phyloP scores from a whole-genome alignment of 306 rosid genomes.

The cucumber (Cucumis sativus) region Cucumber_9930_V3 NC_026660.2:30460001-30460500 shows the following conservation, averaged over 20 bases:
- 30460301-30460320: conserved; percentile 81
- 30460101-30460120: background rate
- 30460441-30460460: conserved; percentile 27
- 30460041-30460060: background rate
- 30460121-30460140: background rate
- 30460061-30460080: background rate
- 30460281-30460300: background rate
- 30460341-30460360: conserved; percentile 88
- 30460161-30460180: background rate
- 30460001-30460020: background rate
- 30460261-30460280: background rate
- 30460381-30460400: conserved; percentile 84
- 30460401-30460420: conserved; percentile 72
- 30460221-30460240: background rate
- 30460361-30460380: conserved; percentile 88
- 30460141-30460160: background rate
- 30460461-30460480: conserved; percentile 1
- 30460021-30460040: background rate
- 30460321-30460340: conserved; percentile 88
- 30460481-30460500: background rate
- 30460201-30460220: background rate
- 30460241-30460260: background rate
- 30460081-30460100: background rate
- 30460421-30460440: conserved; percentile 54
- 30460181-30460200: background rate